Conservation (phyloP, 2,329 filamentous ascomycete species). For the Phialophora macrospora region DNA sequence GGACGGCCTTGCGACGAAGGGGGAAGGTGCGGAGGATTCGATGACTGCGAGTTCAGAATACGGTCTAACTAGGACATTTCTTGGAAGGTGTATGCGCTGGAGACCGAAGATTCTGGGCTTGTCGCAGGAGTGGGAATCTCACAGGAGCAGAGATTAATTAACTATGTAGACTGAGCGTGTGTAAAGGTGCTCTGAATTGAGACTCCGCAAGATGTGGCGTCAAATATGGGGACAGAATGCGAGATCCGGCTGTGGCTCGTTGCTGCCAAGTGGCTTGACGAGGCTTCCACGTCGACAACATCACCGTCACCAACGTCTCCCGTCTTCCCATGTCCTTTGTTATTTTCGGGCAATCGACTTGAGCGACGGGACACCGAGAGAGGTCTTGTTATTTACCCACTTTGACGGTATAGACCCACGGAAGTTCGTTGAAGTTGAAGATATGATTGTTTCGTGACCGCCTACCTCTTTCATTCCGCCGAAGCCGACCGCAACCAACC, state of each 20-base stretch:
- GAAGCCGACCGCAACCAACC: background rate
- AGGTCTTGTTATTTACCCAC: background rate
- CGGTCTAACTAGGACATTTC: background rate
- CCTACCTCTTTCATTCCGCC: background rate
- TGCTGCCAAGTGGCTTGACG: constrained; percentile 13
- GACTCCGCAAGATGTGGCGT: background rate
- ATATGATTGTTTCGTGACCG: constrained; percentile 27
- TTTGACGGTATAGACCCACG: background rate
- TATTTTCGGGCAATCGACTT: background rate
- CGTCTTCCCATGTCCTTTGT: background rate
- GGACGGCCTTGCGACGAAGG: background rate
- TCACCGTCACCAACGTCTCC: background rate
- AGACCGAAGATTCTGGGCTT: background rate
- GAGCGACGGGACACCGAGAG: background rate
- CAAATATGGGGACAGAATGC: background rate
- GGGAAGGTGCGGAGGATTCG: background rate
- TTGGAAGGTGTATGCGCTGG: background rate
- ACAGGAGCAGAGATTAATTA: background rate
- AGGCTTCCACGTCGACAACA: constrained; percentile 9
- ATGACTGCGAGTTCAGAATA: background rate
- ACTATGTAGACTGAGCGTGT: background rate
- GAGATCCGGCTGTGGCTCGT: background rate
- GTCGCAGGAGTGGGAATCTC: background rate
- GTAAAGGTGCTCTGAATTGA: background rate
- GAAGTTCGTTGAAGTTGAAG: constrained; percentile 3